Evolutionary conservation across 495 filamentous ascomycete genomes (phyloP).

Genomic region (Chaetomium cochliodes): DNA sequence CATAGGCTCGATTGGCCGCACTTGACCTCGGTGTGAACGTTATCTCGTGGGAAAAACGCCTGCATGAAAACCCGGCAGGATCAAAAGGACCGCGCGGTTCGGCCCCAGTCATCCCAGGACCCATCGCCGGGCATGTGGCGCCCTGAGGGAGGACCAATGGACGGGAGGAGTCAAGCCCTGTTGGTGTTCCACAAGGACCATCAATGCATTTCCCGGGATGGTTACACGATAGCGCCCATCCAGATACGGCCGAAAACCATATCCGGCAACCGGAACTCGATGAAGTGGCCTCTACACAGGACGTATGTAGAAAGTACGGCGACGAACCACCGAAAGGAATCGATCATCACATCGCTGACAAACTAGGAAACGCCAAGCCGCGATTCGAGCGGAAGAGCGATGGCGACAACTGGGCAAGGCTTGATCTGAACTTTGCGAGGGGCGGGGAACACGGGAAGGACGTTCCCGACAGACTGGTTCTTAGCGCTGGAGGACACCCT

Average conservation of each 20-base stretch:
- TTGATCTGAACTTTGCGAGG: constrained; percentile 1
- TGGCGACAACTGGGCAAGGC: constrained; percentile 14
- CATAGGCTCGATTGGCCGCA: too few relatives aligned
- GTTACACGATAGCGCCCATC: neutral
- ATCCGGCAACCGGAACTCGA: neutral
- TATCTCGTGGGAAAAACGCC: neutral
- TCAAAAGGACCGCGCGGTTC: neutral
- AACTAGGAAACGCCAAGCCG: neutral
- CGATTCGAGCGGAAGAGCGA: neutral
- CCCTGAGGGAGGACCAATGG: neutral
- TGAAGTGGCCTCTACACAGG: neutral
- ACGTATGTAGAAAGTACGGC: too few relatives aligned
- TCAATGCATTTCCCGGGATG: neutral
- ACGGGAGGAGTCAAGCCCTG: neutral
- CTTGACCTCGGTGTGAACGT: too few relatives aligned
- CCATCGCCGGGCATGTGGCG: constrained; percentile 28
- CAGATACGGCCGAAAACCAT: neutral
- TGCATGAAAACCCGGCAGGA: neutral
- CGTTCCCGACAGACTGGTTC: constrained; percentile 24
- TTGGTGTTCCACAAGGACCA: neutral
- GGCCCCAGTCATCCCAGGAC: neutral
- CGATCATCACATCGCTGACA: neutral
- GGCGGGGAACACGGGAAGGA: constrained; percentile 16
- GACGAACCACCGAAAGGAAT: neutral
- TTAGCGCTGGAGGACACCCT: constrained; percentile 21